These are phyloP conservation scores for Exophiala phaeomuriformis DNA, from an alignment of 2,329 filamentous ascomycete genomes.

Conservation along the genomic window DNA sequence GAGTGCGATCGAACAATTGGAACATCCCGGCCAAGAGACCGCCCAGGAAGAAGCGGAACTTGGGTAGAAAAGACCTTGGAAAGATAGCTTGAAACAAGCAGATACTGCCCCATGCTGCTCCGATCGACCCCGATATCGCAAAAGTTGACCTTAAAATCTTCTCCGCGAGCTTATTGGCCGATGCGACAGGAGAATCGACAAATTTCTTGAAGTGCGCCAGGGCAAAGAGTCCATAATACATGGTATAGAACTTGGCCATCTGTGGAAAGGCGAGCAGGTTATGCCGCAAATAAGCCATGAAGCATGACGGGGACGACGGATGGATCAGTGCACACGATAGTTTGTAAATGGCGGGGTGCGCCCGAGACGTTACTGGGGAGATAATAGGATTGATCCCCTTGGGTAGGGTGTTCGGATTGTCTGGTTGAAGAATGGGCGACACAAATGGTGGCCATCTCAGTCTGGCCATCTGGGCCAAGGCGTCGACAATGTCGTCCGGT, in stretches of 20 bases:
- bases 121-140: conserved; percentile 75
- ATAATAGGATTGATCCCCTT: conserved; percentile 60
- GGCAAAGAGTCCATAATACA: conserved; percentile 61
- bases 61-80: conserved; percentile 66
- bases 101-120: conserved; percentile 78
- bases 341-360: conserved; percentile 71
- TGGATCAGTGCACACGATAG: conserved; percentile 88
- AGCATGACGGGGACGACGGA: conserved; percentile 78
- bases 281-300: conserved; percentile 78
- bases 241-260: conserved; percentile 66
- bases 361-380: conserved; percentile 69
- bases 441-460: conserved; percentile 80
- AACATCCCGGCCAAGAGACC: conserved; percentile 80
- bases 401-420: conserved; percentile 51
- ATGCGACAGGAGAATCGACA: conserved; percentile 60
- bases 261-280: conserved; percentile 76
- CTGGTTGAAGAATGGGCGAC: conserved; percentile 80
- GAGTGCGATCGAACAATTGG: conserved; percentile 62
- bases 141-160: conserved; percentile 66
- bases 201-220: conserved; percentile 61
- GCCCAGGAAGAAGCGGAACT: conserved; percentile 81
- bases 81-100: conserved; percentile 81
- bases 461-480: conserved; percentile 69
- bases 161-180: conserved; percentile 59
- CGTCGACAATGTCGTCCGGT: conserved; percentile 69